phyloP scores from a whole-genome alignment of 2,329 filamentous ascomycete genomes.

The Colletotrichum aenigma region DNA sequence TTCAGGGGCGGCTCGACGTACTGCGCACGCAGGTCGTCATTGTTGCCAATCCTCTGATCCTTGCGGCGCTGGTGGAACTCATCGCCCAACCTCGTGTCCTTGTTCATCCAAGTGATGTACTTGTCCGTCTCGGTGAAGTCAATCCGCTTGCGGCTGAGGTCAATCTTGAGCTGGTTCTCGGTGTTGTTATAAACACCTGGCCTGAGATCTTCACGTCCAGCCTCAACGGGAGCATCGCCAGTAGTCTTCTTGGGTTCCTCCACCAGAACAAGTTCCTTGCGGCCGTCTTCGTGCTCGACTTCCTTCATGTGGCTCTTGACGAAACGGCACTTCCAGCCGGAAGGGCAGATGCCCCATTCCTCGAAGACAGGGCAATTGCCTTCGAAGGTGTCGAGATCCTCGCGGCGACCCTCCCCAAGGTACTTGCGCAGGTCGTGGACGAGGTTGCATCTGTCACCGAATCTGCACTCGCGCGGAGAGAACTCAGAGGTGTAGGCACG shows the following conservation, averaged over 20 bases:
- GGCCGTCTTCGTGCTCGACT: conserved; percentile 76
- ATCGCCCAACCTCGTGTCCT: conserved; percentile 51
- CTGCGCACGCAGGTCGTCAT: conserved; percentile 75
- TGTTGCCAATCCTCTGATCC: conserved; percentile 46
- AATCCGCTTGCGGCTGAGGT: conserved; percentile 74
- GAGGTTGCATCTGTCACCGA: conserved; percentile 80
- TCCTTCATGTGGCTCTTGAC: conserved; percentile 87
- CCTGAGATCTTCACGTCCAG: conserved; percentile 50
- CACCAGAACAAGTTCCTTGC: conserved; percentile 78
- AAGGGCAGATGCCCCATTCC: conserved; percentile 74
- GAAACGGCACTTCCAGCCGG: conserved; percentile 95
- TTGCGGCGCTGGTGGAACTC: conserved; percentile 42
- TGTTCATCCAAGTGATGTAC: conserved; percentile 79
- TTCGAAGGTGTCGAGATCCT: conserved; percentile 76
- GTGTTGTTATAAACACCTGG: conserved; percentile 80
- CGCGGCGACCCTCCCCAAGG: conserved; percentile 78
- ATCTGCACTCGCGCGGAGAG: conserved; percentile 77
- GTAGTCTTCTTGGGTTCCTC: conserved; percentile 44
- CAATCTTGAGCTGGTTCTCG: conserved; percentile 70
- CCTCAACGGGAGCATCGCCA: conserved; percentile 38
- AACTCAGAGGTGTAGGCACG: conserved; percentile 78
- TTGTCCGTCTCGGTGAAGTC: conserved; percentile 75
- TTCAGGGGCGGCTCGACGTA: conserved; percentile 88
- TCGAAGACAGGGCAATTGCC: conserved; percentile 85
- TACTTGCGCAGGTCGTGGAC: conserved; percentile 88